A percentile compares a stretch with the other conserved stretches of the same genome.
These are phyloP conservation scores for Dioscorea zingiberensis DNA, from an alignment of 106 monocot species.

Conservation along the genomic window DNA sequence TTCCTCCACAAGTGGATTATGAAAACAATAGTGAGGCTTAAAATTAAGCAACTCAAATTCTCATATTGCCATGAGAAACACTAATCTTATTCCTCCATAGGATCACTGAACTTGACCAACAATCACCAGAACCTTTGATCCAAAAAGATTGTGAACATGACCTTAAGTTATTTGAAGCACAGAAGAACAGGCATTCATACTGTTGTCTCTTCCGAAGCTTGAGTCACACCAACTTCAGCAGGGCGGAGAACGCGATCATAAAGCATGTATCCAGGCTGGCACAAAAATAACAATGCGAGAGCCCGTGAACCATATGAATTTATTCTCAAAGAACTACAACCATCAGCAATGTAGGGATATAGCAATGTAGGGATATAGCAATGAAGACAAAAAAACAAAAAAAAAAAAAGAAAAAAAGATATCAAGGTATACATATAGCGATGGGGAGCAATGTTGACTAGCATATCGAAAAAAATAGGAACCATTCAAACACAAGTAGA, in stretches of 20 bases:
- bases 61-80: background rate
- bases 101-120: background rate
- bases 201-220: slow-evolving; percentile 12
- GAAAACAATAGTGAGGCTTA: no score
- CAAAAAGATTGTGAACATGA: background rate
- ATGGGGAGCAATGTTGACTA: no score
- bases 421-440: no score
- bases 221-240: slow-evolving; percentile 73
- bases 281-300: background rate
- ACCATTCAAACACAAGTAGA: no score
- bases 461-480: no score
- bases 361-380: no score
- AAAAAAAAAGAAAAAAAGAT: no score
- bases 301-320: no score
- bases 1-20: no score
- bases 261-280: slow-evolving; percentile 59
- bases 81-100: background rate
- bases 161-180: background rate
- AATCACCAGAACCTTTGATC: background rate
- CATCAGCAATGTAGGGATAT: no score
- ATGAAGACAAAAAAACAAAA: no score
- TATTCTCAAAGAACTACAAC: no score
- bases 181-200: background rate
- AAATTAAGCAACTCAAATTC: background rate
- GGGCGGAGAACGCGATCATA: slow-evolving; percentile 67